Conservation (phyloP, 2,329 filamentous ascomycete species). For the Arthrobotrys pseudoclavata region DNA sequence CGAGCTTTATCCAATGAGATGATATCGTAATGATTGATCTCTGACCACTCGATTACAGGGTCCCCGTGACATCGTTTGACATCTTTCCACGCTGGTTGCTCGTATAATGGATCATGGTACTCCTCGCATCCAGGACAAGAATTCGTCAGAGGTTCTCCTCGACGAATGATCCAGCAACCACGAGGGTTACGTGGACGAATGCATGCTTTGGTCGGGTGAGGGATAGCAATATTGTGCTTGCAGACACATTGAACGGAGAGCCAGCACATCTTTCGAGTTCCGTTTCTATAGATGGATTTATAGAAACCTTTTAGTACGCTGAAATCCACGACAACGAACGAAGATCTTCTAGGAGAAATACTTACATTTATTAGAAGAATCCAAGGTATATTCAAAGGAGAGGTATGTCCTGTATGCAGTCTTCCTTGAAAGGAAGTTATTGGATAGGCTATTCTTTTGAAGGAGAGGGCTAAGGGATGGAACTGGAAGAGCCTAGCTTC, state of each 20-base stretch:
- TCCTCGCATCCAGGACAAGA: slow-evolving; percentile 45
- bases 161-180: slow-evolving; percentile 56
- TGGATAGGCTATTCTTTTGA: neutral
- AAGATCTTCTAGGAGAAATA: neutral
- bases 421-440: neutral
- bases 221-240: slow-evolving; percentile 51
- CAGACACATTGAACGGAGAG: slow-evolving; percentile 48
- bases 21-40: slow-evolving; percentile 37
- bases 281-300: no score
- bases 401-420: neutral
- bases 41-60: slow-evolving; percentile 25
- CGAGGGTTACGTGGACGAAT: slow-evolving; percentile 49
- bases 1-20: slow-evolving; percentile 29
- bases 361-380: neutral
- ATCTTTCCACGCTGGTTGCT: slow-evolving; percentile 43
- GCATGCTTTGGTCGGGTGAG: slow-evolving; percentile 24
- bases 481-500: neutral
- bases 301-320: neutral
- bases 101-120: slow-evolving; percentile 26
- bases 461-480: neutral
- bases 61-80: slow-evolving; percentile 39
- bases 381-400: neutral
- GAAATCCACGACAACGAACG: neutral
- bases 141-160: slow-evolving; percentile 21
- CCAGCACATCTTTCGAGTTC: slow-evolving; percentile 34